Conservation (phyloP, 2,329 filamentous ascomycete species). For the Bipolaris cookei region DNA sequence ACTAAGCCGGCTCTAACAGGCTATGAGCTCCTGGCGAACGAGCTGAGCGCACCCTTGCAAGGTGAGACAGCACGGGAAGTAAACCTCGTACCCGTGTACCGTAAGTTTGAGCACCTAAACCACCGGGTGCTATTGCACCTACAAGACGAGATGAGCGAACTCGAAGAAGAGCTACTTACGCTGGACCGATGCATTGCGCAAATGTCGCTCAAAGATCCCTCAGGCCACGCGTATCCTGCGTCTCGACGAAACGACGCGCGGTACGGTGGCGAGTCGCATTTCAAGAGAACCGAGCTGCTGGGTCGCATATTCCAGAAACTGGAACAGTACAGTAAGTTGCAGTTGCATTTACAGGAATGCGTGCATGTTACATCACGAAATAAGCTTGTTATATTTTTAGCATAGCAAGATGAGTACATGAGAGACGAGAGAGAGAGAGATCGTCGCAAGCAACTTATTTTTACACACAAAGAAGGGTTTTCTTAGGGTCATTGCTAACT, state of each 20-base stretch:
- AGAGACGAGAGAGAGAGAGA: not conserved
- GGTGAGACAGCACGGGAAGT: conserved; percentile 19
- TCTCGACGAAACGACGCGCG: conserved; percentile 65
- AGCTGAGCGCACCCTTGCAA: conserved; percentile 39
- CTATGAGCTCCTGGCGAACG: conserved; percentile 49
- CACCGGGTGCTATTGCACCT: conserved; percentile 82
- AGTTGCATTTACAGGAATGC: too few species aligned
- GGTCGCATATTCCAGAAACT: conserved; percentile 70
- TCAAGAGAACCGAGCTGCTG: conserved; percentile 65
- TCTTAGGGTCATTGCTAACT: conserved; percentile 19
- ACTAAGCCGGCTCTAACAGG: conserved; percentile 42
- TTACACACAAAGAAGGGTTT: not conserved
- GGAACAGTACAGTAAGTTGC: conserved; percentile 66
- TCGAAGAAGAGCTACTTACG: conserved; percentile 77
- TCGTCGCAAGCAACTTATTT: not conserved
- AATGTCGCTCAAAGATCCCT: conserved; percentile 35
- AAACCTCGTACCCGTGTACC: conserved; percentile 69
- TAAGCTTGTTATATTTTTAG: too few species aligned
- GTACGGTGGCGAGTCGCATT: conserved; percentile 63
- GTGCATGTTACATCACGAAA: too few species aligned
- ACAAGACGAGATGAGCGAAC: conserved; percentile 81
- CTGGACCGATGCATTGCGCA: conserved; percentile 68
- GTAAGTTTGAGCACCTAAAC: conserved; percentile 81
- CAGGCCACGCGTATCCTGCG: conserved; percentile 56
- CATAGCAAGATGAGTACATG: too few species aligned